phyloP scores from a whole-genome alignment of 192 early-diverging fungal species.

The Backusella parvicylindrica region DNA sequence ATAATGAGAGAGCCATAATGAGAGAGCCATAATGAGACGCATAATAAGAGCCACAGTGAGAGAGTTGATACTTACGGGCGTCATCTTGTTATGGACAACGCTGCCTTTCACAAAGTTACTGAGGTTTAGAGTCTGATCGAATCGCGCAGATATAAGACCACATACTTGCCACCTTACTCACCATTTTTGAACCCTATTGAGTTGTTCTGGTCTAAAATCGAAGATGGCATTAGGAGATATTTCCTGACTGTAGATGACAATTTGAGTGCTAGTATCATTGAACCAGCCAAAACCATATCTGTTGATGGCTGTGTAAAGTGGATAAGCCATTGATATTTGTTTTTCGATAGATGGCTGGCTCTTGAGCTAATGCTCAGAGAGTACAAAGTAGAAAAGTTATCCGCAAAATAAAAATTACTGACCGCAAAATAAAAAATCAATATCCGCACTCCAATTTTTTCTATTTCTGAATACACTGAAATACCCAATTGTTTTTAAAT shows the following conservation, averaged over 20 bases:
- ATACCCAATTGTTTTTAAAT: too few species aligned
- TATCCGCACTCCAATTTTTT: too few species aligned
- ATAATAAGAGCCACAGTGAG: too few species aligned
- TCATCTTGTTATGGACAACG: constrained; percentile 21
- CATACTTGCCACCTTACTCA: constrained; percentile 20
- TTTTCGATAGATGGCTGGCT: constrained; percentile 1
- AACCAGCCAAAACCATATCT: neutral
- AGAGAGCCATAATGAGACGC: too few species aligned
- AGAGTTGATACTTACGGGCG: too few species aligned
- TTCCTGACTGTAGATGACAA: constrained; percentile 1
- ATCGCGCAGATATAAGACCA: neutral
- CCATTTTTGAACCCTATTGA: constrained; percentile 28
- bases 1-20: too few species aligned
- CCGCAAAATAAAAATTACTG: too few species aligned
- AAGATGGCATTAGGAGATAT: constrained; percentile 6
- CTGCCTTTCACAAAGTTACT: constrained; percentile 5
- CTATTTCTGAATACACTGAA: too few species aligned
- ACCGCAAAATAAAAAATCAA: too few species aligned
- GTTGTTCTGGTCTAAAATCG: constrained; percentile 30
- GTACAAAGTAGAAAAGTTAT: too few species aligned
- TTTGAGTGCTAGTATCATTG: constrained; percentile 7
- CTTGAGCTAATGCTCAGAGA: constrained; percentile 12
- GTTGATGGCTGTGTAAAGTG: constrained; percentile 12
- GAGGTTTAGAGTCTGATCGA: neutral
- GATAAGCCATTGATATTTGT: too few species aligned